Conservation (phyloP, 2,329 filamentous ascomycete species). For the Bipolaris zeicola region DNA sequence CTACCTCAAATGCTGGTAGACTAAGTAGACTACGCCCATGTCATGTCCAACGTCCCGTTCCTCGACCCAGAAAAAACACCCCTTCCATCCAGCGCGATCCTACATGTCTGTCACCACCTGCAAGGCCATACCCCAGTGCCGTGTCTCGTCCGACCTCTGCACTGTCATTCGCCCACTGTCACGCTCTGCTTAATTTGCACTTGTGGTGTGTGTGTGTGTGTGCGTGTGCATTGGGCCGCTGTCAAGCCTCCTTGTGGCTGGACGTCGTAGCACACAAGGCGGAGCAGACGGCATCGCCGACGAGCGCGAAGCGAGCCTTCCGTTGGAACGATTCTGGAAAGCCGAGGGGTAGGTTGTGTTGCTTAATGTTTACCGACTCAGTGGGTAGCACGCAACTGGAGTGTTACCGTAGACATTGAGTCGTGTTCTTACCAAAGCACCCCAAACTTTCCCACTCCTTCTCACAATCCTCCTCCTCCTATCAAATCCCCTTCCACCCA, state of each 20-base stretch:
- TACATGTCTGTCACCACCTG: slow-evolving; percentile 19
- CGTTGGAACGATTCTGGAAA: neutral
- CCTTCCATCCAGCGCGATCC: slow-evolving; percentile 5
- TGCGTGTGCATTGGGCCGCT: neutral
- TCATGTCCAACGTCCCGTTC: neutral
- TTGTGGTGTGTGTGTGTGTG: neutral
- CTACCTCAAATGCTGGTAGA: neutral
- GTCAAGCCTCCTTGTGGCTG: slow-evolving; percentile 19
- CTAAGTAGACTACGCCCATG: neutral
- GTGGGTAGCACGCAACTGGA: no score
- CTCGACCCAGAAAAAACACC: neutral
- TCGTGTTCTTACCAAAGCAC: neutral
- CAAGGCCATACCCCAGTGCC: slow-evolving; percentile 14
- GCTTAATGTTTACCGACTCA: neutral
- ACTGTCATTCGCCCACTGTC: slow-evolving; percentile 14
- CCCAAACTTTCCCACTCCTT: neutral
- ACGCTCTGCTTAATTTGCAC: slow-evolving; percentile 15
- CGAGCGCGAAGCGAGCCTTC: neutral
- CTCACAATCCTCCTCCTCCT: no score
- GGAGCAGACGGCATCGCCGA: slow-evolving; percentile 18
- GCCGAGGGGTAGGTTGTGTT: neutral
- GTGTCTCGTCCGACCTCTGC: slow-evolving; percentile 12
- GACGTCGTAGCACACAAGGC: slow-evolving; percentile 6
- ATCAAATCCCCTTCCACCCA: neutral
- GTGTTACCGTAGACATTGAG: neutral